Evolutionary conservation across 352 stramenopile genomes (phyloP), one percentile per base, ranked within the genome.

Genomic region (Phytophthora uliginosa): DNA sequence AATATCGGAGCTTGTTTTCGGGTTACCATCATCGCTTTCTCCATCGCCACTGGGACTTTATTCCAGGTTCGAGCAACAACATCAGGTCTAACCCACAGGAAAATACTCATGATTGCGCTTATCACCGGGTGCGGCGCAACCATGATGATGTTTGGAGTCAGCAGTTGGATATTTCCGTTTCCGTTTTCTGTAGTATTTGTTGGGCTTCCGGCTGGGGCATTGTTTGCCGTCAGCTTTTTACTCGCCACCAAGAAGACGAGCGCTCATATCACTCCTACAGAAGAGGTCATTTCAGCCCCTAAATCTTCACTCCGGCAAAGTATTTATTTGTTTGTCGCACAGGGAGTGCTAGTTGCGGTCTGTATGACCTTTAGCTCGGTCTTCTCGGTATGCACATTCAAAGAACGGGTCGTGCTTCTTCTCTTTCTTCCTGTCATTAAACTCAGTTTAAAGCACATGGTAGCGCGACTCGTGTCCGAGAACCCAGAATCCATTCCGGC

Each of bases 351-450:
- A 33, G 28, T 20, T 18, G 24, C 47, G 4, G 33, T 61, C 31
- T 61, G 51, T 20, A 10, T 50, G 31, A 50, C 55, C 12, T 59
- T 59, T 12, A n/a, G 53, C 40, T 31, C 40, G 15, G 15, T 59
- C 28, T 59, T 59, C 45, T 12, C 40, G 9, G 22, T 9, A 48
- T 59, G 33, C 12, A 9, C 53, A 17, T n/a, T 28, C 31, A 59
- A 26, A 12, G 28, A 42, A 9, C 17, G 31, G 8, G 22, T 59
- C 22, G n/a, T 7, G 10, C n/a, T 59, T 10, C 53, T 59, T n/a
- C 28, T 59, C 17, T 59, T 45, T 28, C 40, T 59, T 31, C 48
- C 33, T 15, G 1, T 53, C 4, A 59, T 67, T 22, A 67, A 59
- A 22, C 34, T 31, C 8, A 12, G 2, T 22, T 42, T 67, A 2